phyloP scores from a whole-genome alignment of 2,329 filamentous ascomycete species.

The Chrysoporthe austroafricana region DNA sequence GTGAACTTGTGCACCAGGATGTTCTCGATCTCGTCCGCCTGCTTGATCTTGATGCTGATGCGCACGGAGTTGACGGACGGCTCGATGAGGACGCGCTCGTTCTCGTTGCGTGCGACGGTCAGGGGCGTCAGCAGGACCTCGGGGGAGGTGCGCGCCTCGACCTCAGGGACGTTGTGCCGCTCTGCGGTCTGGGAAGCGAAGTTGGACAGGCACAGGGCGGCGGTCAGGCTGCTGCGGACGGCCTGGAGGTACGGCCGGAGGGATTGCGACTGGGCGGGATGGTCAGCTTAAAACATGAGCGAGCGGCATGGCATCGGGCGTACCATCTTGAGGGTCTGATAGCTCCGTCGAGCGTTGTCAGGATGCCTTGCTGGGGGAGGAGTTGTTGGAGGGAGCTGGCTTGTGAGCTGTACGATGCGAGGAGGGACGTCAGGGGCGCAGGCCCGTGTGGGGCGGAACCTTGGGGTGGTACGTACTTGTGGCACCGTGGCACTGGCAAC shows the following conservation, averaged over 20 bases:
- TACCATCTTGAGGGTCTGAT: conserved; percentile 22
- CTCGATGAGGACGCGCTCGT: conserved; percentile 94
- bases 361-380: conserved; percentile 20
- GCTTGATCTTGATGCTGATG: conserved; percentile 98
- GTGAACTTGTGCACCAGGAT: conserved; percentile 99
- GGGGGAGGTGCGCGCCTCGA: conserved; percentile 89
- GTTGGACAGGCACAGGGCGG: conserved; percentile 91
- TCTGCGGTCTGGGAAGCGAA: conserved; percentile 97
- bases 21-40: conserved; percentile 98
- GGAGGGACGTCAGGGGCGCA: conserved; percentile 21
- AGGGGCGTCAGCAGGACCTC: conserved; percentile 93
- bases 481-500: background rate
- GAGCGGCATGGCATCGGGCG: background rate
- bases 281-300: conserved; percentile 32
- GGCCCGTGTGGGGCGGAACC: conserved; percentile 13
- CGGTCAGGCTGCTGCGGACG: conserved; percentile 91
- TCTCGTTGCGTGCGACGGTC: conserved; percentile 91
- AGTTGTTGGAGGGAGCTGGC: conserved; percentile 21
- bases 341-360: conserved; percentile 16
- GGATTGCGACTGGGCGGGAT: conserved; percentile 76
- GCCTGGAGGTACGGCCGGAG: conserved; percentile 95
- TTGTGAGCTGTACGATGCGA: conserved; percentile 9
- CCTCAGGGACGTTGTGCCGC: conserved; percentile 96
- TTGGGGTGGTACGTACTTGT: conserved; percentile 22
- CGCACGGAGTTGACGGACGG: conserved; percentile 96